Evolutionary conservation across 2,329 filamentous ascomycete genomes (phyloP).

Genomic region (Parafenestella ontariensis): DNA sequence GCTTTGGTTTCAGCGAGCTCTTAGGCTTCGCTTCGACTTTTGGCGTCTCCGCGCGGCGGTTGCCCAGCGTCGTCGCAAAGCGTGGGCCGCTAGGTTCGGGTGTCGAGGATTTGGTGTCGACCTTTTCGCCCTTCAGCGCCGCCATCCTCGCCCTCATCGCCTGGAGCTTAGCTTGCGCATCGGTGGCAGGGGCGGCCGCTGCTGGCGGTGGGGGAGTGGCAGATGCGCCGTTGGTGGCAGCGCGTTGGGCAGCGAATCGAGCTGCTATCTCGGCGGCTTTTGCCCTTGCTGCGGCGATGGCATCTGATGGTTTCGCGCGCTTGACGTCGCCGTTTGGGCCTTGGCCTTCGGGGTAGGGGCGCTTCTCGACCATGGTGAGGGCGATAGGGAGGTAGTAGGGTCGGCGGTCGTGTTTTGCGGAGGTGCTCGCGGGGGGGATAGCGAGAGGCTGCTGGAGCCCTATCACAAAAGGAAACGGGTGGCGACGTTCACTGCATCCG

Average conservation of each 20-base stretch:
- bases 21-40: conserved; percentile 38
- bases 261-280: conserved; percentile 45
- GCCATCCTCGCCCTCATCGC: conserved; percentile 36
- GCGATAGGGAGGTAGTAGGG: conserved; percentile 5
- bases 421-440: conserved; percentile 1
- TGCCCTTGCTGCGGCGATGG: conserved; percentile 42
- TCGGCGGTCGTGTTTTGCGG: conserved; percentile 6
- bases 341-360: conserved; percentile 48
- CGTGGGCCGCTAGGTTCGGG: conserved; percentile 57
- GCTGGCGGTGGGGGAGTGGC: conserved; percentile 19
- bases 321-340: conserved; percentile 40
- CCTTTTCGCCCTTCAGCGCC: conserved; percentile 63
- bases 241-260: conserved; percentile 37
- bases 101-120: conserved; percentile 57
- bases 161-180: conserved; percentile 15
- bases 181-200: conserved; percentile 12
- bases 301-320: conserved; percentile 49
- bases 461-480: neutral
- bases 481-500: neutral
- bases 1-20: conserved; percentile 41
- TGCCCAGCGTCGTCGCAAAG: conserved; percentile 63
- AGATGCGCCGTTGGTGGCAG: conserved; percentile 24
- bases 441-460: neutral
- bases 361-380: conserved; percentile 52
- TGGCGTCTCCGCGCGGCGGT: conserved; percentile 56